phyloP scores from a whole-genome alignment of 2,329 filamentous ascomycete species.

The Zasmidium cellare region DNA sequence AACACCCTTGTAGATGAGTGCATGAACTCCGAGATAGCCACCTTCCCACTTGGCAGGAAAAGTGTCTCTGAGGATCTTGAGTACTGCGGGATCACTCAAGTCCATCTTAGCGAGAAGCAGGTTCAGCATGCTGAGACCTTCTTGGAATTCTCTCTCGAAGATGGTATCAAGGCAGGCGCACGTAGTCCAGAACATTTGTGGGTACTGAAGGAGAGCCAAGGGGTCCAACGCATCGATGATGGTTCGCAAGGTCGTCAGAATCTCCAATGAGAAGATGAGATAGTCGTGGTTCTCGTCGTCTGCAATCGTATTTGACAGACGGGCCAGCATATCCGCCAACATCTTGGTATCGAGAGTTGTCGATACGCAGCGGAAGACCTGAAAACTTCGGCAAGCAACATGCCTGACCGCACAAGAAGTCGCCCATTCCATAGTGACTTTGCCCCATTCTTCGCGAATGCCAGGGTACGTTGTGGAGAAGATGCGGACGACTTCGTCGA shows the following conservation, averaged over 20 bases:
- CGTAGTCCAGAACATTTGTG: conserved; percentile 96
- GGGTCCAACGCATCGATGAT: conserved; percentile 83
- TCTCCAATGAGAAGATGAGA: conserved; percentile 97
- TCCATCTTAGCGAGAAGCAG: conserved; percentile 83
- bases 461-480: conserved; percentile 83
- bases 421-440: conserved; percentile 88
- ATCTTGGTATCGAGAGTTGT: conserved; percentile 88
- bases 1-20: conserved; percentile 85
- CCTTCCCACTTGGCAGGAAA: conserved; percentile 88
- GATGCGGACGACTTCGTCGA: conserved; percentile 77
- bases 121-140: conserved; percentile 88
- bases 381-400: conserved; percentile 93
- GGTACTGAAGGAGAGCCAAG: conserved; percentile 80
- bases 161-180: conserved; percentile 96
- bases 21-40: conserved; percentile 80
- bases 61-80: conserved; percentile 71
- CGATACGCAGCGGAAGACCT: conserved; percentile 92
- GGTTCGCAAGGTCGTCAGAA: conserved; percentile 87
- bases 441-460: conserved; percentile 88
- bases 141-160: conserved; percentile 91
- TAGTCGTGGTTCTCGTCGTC: conserved; percentile 87
- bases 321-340: conserved; percentile 94
- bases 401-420: conserved; percentile 95
- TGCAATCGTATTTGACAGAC: conserved; percentile 94
- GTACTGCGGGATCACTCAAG: conserved; percentile 67